Conservation (phyloP, 108 stramenopile species). For the Pseudonitzschia delicatissima region DNA sequence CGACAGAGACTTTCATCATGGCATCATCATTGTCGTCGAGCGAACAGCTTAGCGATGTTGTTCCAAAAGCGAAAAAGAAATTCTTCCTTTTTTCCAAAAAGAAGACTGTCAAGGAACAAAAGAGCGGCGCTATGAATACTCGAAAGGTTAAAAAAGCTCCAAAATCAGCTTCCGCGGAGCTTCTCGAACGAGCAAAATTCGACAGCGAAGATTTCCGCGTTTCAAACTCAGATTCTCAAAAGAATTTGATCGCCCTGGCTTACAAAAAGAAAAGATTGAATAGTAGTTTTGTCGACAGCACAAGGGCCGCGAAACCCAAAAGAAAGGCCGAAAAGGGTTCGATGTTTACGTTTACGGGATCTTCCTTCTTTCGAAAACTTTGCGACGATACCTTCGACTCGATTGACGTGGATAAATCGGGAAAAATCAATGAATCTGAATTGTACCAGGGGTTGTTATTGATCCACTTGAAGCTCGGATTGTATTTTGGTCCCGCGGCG, state of each 20-base stretch:
- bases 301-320: too few species aligned
- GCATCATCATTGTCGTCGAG: too few species aligned
- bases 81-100: too few species aligned
- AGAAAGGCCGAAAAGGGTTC: too few species aligned
- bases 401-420: slow-evolving; percentile 65
- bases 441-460: slow-evolving; percentile 71
- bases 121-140: neutral
- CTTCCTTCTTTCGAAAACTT: slow-evolving; percentile 49
- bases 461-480: slow-evolving; percentile 76
- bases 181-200: neutral
- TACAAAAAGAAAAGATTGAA: neutral
- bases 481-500: slow-evolving; percentile 77
- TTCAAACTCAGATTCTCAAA: neutral
- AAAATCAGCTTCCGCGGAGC: neutral
- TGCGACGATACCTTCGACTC: slow-evolving; percentile 53
- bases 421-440: slow-evolving; percentile 70
- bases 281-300: too few species aligned
- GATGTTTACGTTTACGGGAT: slow-evolving; percentile 14
- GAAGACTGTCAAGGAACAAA: neutral
- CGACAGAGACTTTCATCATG: too few species aligned
- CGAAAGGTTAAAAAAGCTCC: neutral
- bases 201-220: neutral
- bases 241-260: neutral
- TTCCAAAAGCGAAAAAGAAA: neutral
- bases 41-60: too few species aligned